Percentiles rank a stretch among this genome's conserved stretches.
These are phyloP conservation scores for grape (Vitis vinifera) DNA, from an alignment of 164 flowering plant genomes.

Conservation along the genomic window ASM3070453v1 NC_081809.1:21512001-21512500, in stretches of 20 bases:
- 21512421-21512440: too few species aligned
- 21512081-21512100: conserved; percentile 13
- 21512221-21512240: conserved; percentile 29
- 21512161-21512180: conserved; percentile 40
- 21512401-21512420: conserved; percentile 26
- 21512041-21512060: conserved; percentile 46
- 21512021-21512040: conserved; percentile 36
- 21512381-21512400: conserved; percentile 45
- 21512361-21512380: conserved; percentile 46
- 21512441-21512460: too few species aligned
- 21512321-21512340: conserved; percentile 52
- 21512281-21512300: conserved; percentile 36
- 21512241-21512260: conserved; percentile 39
- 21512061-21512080: conserved; percentile 51
- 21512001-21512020: conserved; percentile 30
- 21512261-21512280: conserved; percentile 41
- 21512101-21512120: too few species aligned
- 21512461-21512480: too few species aligned
- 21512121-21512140: neutral
- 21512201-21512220: conserved; percentile 44
- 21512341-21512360: conserved; percentile 48
- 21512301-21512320: conserved; percentile 30
- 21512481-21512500: too few species aligned
- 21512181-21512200: conserved; percentile 41
- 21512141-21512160: neutral